These are phyloP conservation scores for Pleurotus citrinopileatus DNA, from an alignment of 768 basidiomycete species.

Conservation along the genomic window DNA sequence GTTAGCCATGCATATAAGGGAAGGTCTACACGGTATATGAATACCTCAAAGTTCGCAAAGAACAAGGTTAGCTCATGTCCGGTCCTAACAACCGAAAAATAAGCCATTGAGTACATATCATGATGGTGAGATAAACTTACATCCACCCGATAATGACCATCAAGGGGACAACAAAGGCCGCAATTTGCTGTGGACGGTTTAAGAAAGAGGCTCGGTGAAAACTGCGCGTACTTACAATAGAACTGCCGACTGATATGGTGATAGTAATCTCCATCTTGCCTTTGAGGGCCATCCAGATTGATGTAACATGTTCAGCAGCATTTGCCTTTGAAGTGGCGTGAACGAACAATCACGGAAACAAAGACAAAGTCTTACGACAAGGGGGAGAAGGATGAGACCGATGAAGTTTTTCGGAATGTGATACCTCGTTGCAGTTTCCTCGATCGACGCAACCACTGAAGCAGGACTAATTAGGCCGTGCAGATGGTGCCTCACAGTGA, in stretches of 20 bases:
- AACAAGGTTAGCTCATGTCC: slow-evolving; percentile 74
- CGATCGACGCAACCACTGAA: slow-evolving; percentile 86
- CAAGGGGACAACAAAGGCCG: slow-evolving; percentile 81
- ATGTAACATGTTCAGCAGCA: slow-evolving; percentile 82
- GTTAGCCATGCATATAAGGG: background rate
- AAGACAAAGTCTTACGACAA: slow-evolving; percentile 56
- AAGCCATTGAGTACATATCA: slow-evolving; percentile 8
- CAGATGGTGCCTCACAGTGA: slow-evolving; percentile 20
- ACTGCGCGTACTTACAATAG: slow-evolving; percentile 53
- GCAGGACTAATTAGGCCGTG: slow-evolving; percentile 21
- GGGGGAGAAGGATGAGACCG: slow-evolving; percentile 81
- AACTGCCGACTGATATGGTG: slow-evolving; percentile 76
- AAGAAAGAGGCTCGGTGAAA: background rate
- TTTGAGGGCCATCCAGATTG: slow-evolving; percentile 89
- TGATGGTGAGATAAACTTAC: slow-evolving; percentile 35
- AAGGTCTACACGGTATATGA: slow-evolving; percentile 12
- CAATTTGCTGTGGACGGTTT: slow-evolving; percentile 62
- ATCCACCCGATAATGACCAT: slow-evolving; percentile 90
- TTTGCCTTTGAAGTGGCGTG: slow-evolving; percentile 48
- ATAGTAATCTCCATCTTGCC: slow-evolving; percentile 64
- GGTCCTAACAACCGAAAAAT: slow-evolving; percentile 35
- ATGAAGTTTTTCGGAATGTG: slow-evolving; percentile 83
- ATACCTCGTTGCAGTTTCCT: slow-evolving; percentile 83
- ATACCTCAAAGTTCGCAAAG: slow-evolving; percentile 83
- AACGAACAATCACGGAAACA: background rate